These are phyloP conservation scores for Populus deltoides DNA, from an alignment of 345 rosid genomes.

Conservation along the genomic window DNA sequence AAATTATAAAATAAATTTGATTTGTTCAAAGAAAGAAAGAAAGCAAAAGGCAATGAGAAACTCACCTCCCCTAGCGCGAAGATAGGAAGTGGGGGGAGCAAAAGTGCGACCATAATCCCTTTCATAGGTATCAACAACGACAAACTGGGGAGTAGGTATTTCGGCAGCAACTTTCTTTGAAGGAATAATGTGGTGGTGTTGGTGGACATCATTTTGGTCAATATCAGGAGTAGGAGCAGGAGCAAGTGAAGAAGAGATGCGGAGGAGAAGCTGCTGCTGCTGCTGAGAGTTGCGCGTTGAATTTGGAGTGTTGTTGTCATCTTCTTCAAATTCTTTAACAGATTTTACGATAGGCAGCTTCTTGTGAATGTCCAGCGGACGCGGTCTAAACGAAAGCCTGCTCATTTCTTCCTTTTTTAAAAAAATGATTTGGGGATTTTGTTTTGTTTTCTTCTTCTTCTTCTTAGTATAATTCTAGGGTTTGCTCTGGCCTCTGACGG, in stretches of 20 bases:
- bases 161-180: slow-evolving; percentile 73
- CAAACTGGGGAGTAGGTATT: slow-evolving; percentile 90
- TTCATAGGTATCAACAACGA: slow-evolving; percentile 85
- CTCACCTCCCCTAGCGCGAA: slow-evolving; percentile 95
- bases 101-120: slow-evolving; percentile 81
- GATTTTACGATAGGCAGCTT: slow-evolving; percentile 94
- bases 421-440: neutral
- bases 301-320: slow-evolving; percentile 52
- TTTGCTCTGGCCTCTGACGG: neutral
- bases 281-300: slow-evolving; percentile 72
- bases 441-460: neutral
- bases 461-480: neutral
- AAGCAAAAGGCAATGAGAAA: neutral
- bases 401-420: slow-evolving; percentile 51
- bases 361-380: slow-evolving; percentile 94
- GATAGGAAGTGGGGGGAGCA: slow-evolving; percentile 73
- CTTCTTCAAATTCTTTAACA: slow-evolving; percentile 88
- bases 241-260: slow-evolving; percentile 22
- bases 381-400: slow-evolving; percentile 90
- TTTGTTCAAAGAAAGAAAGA: neutral
- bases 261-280: slow-evolving; percentile 44
- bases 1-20: neutral
- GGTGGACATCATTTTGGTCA: slow-evolving; percentile 37
- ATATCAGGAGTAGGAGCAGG: neutral
- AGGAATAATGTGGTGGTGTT: slow-evolving; percentile 51